Percentiles rank a stretch among this genome's conserved stretches.
These are phyloP conservation scores for Candida insectalens DNA, from an alignment of 805 yeast species.

Conservation along the genomic window DNA sequence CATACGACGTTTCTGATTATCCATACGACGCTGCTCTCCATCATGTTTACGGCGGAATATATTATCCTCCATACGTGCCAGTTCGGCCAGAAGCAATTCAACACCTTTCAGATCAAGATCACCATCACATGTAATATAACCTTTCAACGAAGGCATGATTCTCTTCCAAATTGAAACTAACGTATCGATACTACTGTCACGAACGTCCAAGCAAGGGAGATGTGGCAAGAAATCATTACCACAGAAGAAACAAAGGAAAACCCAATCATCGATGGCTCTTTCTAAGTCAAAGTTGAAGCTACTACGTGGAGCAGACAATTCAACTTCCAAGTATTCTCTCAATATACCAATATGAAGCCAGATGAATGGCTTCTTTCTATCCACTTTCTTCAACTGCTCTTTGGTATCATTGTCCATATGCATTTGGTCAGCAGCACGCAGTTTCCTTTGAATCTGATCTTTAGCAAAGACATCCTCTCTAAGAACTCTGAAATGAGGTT, in stretches of 20 bases:
- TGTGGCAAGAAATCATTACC: constrained; percentile 99
- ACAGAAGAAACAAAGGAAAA: constrained; percentile 95
- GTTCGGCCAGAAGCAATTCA: constrained; percentile 52
- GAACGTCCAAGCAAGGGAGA: constrained; percentile 85
- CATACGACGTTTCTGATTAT: constrained; percentile 51
- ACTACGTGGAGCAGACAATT: constrained; percentile 59
- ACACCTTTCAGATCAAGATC: constrained; percentile 65
- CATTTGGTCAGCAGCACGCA: constrained; percentile 38
- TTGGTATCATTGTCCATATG: constrained; percentile 54
- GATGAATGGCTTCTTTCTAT: constrained; percentile 70
- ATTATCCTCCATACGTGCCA: constrained; percentile 68
- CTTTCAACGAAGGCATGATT: constrained; percentile 52
- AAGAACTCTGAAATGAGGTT: constrained; percentile 87
- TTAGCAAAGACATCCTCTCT: constrained; percentile 96
- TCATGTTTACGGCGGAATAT: constrained; percentile 66
- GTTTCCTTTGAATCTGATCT: constrained; percentile 34
- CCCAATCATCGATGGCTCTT: constrained; percentile 97
- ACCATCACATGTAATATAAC: constrained; percentile 89
- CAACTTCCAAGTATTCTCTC: constrained; percentile 81
- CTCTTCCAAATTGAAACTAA: constrained; percentile 79
- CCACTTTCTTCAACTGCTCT: constrained; percentile 29
- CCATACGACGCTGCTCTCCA: constrained; percentile 60
- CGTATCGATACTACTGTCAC: constrained; percentile 87
- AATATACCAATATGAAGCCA: constrained; percentile 88
- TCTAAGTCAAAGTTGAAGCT: constrained; percentile 80